These are phyloP conservation scores for Purpureocillium takamizusanense DNA, from an alignment of 2,329 filamentous ascomycete genomes.

Conservation along the genomic window DNA sequence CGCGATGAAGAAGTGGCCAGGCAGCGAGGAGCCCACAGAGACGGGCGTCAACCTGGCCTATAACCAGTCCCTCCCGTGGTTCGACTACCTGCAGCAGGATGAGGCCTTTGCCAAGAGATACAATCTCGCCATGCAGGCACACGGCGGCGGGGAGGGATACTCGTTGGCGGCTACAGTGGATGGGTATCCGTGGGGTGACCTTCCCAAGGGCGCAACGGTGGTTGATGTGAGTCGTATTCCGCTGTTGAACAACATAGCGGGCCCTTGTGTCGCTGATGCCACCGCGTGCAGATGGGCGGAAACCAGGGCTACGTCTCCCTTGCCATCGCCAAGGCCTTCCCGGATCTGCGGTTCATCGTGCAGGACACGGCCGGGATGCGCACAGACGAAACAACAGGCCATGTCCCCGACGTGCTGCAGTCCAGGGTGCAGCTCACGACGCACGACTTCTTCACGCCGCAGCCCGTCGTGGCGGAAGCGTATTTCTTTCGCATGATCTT, in stretches of 20 bases:
- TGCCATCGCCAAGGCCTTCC: slow-evolving; percentile 13
- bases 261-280: not conserved
- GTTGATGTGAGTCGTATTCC: slow-evolving; percentile 14
- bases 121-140: slow-evolving; percentile 21
- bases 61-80: slow-evolving; percentile 14
- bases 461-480: slow-evolving; percentile 39
- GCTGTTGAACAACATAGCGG: not conserved
- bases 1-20: slow-evolving; percentile 26
- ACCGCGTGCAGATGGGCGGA: slow-evolving; percentile 14
- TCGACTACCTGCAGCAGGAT: slow-evolving; percentile 18
- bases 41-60: slow-evolving; percentile 22
- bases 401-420: slow-evolving; percentile 20
- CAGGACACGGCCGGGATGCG: slow-evolving; percentile 36
- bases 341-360: slow-evolving; percentile 31
- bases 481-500: slow-evolving; percentile 47
- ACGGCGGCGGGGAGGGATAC: slow-evolving; percentile 13
- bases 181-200: slow-evolving; percentile 13
- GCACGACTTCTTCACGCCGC: slow-evolving; percentile 45
- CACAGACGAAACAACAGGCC: slow-evolving; percentile 20
- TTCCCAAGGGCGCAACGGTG: slow-evolving; percentile 12
- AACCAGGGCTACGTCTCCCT: slow-evolving; percentile 14
- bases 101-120: slow-evolving; percentile 15
- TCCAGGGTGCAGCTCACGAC: slow-evolving; percentile 26
- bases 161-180: slow-evolving; percentile 11
- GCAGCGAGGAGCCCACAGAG: slow-evolving; percentile 22